Evolutionary conservation across 495 filamentous ascomycete species (phyloP).

Genomic region (Aspergillus hancockii): DNA sequence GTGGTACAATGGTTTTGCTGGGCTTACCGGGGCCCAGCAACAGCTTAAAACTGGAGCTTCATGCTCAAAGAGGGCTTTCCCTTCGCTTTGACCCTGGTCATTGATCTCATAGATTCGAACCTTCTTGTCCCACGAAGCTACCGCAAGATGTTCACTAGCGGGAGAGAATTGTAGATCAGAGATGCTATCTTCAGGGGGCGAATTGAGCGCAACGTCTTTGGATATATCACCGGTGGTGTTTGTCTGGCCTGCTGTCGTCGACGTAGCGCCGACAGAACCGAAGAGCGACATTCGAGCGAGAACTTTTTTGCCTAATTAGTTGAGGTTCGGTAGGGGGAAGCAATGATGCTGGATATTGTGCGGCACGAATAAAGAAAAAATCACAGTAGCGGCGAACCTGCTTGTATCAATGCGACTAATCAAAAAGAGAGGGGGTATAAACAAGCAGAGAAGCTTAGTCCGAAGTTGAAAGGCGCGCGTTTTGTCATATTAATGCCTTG

Average conservation of each 20-base stretch:
- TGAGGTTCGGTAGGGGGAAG: background rate
- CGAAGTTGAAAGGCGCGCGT: background rate
- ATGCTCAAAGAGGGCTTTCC: constrained; percentile 76
- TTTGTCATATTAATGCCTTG: background rate
- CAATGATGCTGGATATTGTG: background rate
- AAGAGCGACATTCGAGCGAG: constrained; percentile 60
- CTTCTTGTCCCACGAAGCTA: constrained; percentile 91
- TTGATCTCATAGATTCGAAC: constrained; percentile 91
- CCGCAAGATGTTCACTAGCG: constrained; percentile 72
- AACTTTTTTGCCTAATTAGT: constrained; percentile 4
- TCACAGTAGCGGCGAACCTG: background rate
- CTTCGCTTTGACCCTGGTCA: constrained; percentile 65
- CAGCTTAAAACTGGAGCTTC: constrained; percentile 76
- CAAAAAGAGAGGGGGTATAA: background rate
- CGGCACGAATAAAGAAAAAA: background rate
- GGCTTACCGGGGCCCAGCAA: constrained; percentile 79
- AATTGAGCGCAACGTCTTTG: constrained; percentile 77
- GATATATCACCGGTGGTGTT: constrained; percentile 87
- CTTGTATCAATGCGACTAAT: background rate
- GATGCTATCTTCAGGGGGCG: constrained; percentile 82
- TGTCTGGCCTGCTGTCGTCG: constrained; percentile 49
- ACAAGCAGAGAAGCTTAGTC: background rate
- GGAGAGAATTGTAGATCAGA: constrained; percentile 84
- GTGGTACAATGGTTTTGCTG: background rate
- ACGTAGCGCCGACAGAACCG: constrained; percentile 45